phyloP scores from a whole-genome alignment of 116 monocot species.

The Papilionanthe hybrid region DNA sequence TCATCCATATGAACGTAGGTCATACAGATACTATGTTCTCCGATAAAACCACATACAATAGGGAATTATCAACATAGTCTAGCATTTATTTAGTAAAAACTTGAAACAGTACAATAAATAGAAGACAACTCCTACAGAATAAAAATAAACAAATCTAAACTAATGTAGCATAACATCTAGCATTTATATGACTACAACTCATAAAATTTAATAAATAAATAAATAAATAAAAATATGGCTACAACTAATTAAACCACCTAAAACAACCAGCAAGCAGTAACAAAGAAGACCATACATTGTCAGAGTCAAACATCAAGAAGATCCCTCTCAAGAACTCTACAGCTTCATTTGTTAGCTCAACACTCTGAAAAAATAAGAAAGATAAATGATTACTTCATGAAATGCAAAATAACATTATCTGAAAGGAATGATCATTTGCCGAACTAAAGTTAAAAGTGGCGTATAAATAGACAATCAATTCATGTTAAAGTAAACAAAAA shows the following conservation, averaged over 20 bases:
- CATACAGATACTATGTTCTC: background rate
- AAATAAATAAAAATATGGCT: too few relatives aligned
- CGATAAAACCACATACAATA: background rate
- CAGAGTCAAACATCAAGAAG: constrained; percentile 80
- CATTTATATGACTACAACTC: too few relatives aligned
- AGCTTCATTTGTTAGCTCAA: constrained; percentile 79
- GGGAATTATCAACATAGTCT: background rate
- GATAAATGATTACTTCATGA: background rate
- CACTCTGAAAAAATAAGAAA: constrained; percentile 36
- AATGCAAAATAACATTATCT: background rate
- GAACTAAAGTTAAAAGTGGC: background rate
- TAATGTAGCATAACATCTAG: too few relatives aligned
- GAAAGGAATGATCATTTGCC: background rate
- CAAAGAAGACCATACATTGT: constrained; percentile 54
- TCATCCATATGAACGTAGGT: background rate
- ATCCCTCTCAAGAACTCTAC: constrained; percentile 70
- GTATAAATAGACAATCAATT: constrained; percentile 7
- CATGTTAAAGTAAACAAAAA: background rate
- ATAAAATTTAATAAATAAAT: too few relatives aligned
- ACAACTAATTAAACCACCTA: too few relatives aligned
- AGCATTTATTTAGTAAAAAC: background rate
- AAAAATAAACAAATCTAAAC: too few relatives aligned
- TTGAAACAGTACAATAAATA: background rate
- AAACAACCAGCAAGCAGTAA: too few relatives aligned
- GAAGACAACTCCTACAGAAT: too few relatives aligned